These are phyloP conservation scores for Coniophora puteana DNA, from an alignment of 1,284 basidiomycete species.

Conservation along the genomic window DNA sequence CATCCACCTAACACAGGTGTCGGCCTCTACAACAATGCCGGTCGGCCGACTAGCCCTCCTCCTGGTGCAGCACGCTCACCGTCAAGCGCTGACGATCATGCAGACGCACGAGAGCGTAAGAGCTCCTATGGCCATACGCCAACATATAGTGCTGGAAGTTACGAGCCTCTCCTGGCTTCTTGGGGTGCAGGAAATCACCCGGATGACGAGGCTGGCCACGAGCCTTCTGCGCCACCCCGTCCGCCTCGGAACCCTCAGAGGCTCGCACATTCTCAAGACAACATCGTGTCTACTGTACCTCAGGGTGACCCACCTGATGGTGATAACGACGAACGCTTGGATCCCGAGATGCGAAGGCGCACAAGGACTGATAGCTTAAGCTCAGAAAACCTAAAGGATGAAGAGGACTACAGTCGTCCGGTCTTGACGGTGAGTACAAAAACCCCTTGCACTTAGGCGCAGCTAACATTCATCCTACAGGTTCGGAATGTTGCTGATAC, in stretches of 20 bases:
- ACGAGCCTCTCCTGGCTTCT: conserved; percentile 57
- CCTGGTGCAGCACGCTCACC: conserved; percentile 27
- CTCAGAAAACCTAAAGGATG: conserved; percentile 39
- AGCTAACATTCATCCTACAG: conserved; percentile 23
- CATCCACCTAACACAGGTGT: conserved; percentile 11
- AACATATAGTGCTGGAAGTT: conserved; percentile 55
- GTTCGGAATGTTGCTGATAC: conserved; percentile 46
- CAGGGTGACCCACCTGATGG: conserved; percentile 34
- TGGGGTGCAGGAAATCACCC: conserved; percentile 25
- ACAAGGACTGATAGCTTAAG: conserved; percentile 30
- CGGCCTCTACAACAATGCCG: conserved; percentile 40
- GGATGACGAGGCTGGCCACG: conserved; percentile 14
- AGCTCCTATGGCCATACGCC: conserved; percentile 39
- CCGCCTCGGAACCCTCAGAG: conserved; percentile 44
- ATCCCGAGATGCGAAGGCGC: conserved; percentile 39
- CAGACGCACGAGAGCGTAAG: conserved; percentile 35
- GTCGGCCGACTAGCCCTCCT: conserved; percentile 44
- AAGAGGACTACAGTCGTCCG: conserved; percentile 54
- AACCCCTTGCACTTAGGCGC: conserved; percentile 3
- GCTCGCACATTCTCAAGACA: conserved; percentile 16
- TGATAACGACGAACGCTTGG: conserved; percentile 38
- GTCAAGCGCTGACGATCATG: conserved; percentile 27
- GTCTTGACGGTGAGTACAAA: conserved; percentile 48
- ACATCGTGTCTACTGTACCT: conserved; percentile 15
- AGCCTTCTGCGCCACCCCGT: conserved; percentile 25